Conservation (phyloP, 1,139 yeast species). For the Candida pseudocylindracea region DNA sequence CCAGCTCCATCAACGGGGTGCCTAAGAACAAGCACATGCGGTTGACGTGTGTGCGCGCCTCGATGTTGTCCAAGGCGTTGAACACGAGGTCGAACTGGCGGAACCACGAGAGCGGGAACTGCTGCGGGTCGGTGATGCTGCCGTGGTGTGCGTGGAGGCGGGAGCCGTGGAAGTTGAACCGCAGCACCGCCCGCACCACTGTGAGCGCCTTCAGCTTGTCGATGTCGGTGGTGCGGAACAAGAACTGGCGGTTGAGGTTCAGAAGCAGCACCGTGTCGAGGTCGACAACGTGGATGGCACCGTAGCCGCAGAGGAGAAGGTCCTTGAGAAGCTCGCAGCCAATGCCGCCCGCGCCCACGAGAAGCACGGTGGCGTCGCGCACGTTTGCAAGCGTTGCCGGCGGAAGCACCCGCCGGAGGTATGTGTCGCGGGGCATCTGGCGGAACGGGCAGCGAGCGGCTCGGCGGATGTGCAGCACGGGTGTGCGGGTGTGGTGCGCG, state of each 20-base stretch:
- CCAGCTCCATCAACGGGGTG: constrained; percentile 75
- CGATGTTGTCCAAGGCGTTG: constrained; percentile 86
- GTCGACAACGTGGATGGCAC: constrained; percentile 82
- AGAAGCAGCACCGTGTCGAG: constrained; percentile 85
- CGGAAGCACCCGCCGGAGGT: no score
- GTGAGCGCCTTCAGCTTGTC: constrained; percentile 69
- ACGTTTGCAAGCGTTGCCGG: background rate
- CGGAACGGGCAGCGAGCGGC: no score
- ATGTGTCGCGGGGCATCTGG: no score
- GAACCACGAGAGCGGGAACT: constrained; percentile 71
- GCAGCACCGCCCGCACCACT: constrained; percentile 61
- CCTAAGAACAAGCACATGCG: constrained; percentile 51
- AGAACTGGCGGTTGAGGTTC: constrained; percentile 81
- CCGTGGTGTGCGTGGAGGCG: constrained; percentile 67
- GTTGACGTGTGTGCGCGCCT: constrained; percentile 82
- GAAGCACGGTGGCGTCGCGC: constrained; percentile 31
- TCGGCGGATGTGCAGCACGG: no score
- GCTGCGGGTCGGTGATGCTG: constrained; percentile 57
- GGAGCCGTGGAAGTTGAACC: constrained; percentile 50
- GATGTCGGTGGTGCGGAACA: constrained; percentile 72
- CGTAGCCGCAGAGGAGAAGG: constrained; percentile 61
- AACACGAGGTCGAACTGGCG: constrained; percentile 52
- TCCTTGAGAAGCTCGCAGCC: constrained; percentile 91
- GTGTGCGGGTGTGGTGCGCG: no score
- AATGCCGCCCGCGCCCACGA: constrained; percentile 99